Percentiles rank a stretch among this genome's conserved stretches.
These are phyloP conservation scores for Hirsutella thompsonii DNA, from an alignment of 2,329 filamentous ascomycete species.

Conservation along the genomic window DNA sequence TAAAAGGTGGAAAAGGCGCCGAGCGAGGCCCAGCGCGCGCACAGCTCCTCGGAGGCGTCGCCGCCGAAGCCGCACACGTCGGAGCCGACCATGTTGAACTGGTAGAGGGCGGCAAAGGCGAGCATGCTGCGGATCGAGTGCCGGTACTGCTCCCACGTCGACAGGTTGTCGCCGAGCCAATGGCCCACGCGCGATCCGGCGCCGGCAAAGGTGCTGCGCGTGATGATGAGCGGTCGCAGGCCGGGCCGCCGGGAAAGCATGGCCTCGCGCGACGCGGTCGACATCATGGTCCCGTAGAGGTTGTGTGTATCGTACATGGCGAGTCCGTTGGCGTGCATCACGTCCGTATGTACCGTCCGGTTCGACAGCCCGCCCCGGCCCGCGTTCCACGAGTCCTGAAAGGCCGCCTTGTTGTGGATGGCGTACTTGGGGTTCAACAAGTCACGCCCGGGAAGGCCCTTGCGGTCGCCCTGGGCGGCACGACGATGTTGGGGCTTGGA, in stretches of 20 bases:
- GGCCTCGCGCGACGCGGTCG: slow-evolving; percentile 64
- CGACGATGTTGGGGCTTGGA: slow-evolving; percentile 14
- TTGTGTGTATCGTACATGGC: slow-evolving; percentile 78
- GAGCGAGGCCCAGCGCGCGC: slow-evolving; percentile 55
- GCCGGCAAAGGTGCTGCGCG: slow-evolving; percentile 68
- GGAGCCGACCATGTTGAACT: slow-evolving; percentile 55
- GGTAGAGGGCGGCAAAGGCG: slow-evolving; percentile 55
- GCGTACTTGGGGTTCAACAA: slow-evolving; percentile 65
- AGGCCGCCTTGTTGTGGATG: slow-evolving; percentile 58
- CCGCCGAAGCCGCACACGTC: slow-evolving; percentile 68
- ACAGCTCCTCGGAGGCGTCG: slow-evolving; percentile 49
- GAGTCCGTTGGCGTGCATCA: slow-evolving; percentile 60
- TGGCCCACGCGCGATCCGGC: slow-evolving; percentile 66
- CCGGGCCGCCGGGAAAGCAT: slow-evolving; percentile 49
- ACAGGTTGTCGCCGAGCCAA: slow-evolving; percentile 69
- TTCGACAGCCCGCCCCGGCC: slow-evolving; percentile 47
- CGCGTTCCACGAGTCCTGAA: slow-evolving; percentile 14
- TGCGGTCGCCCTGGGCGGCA: slow-evolving; percentile 40
- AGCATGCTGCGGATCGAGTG: slow-evolving; percentile 69
- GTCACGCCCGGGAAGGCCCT: slow-evolving; percentile 35
- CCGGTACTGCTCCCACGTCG: slow-evolving; percentile 60
- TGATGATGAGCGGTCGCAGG: slow-evolving; percentile 74
- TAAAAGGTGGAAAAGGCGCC: slow-evolving; percentile 63
- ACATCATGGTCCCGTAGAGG: slow-evolving; percentile 60
- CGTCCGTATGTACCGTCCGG: slow-evolving; percentile 63